Percentiles rank a stretch among this genome's conserved stretches.
phyloP scores from a whole-genome alignment of 352 stramenopile species.

The Phytophthora tentaculata region DNA sequence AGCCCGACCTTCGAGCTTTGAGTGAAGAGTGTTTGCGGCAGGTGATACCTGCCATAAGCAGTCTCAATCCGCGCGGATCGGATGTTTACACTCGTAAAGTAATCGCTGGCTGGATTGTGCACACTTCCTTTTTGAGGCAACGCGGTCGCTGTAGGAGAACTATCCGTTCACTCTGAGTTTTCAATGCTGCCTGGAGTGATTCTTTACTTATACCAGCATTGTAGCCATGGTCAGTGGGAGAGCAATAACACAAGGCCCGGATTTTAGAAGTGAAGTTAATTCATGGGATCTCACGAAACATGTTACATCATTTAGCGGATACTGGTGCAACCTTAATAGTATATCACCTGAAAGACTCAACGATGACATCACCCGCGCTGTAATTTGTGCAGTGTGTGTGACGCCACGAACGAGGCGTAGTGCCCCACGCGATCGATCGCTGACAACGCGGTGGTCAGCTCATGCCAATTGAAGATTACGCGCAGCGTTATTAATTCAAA shows the following conservation, averaged over 20 bases:
- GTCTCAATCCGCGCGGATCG: constrained; percentile 1
- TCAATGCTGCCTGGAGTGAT: background rate
- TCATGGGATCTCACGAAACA: constrained; percentile 21
- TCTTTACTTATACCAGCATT: background rate
- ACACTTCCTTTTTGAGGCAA: too few relatives aligned
- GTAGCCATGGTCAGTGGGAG: background rate
- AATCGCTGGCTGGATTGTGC: constrained; percentile 14
- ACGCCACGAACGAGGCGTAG: background rate
- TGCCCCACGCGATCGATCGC: constrained; percentile 13
- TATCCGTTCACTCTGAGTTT: too few relatives aligned
- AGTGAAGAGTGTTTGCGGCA: constrained; percentile 21
- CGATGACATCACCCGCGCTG: background rate
- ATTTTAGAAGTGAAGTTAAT: background rate
- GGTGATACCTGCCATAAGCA: constrained; percentile 15
- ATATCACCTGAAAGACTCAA: background rate
- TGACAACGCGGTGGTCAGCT: background rate
- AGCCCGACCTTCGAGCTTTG: too few relatives aligned
- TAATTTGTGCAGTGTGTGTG: background rate
- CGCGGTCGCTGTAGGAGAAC: too few relatives aligned
- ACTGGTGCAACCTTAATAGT: background rate
- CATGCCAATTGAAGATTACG: constrained; percentile 8
- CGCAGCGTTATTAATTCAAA: background rate
- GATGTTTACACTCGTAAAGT: constrained; percentile 10
- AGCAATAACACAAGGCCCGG: background rate
- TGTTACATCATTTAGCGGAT: background rate